A percentile compares a stretch with the other conserved stretches of the same genome.
phyloP scores from a whole-genome alignment of 129 eudicot species.

The Smallanthus sonchifolius region DNA sequence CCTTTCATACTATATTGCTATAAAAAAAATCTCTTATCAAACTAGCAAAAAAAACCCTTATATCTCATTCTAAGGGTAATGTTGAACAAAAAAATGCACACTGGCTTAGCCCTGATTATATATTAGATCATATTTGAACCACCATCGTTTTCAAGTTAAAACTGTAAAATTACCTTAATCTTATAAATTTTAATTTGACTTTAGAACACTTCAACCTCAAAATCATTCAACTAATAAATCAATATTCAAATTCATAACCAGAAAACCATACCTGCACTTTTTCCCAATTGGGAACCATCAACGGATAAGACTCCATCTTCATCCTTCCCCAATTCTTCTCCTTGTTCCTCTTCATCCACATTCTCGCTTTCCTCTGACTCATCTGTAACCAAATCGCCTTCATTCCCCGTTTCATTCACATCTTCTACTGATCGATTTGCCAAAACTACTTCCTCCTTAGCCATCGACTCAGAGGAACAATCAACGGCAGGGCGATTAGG shows the following conservation, averaged over 20 bases:
- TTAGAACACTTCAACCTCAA: neutral
- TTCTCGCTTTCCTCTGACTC: conserved; percentile 4
- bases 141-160: neutral
- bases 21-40: neutral
- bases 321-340: neutral
- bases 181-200: neutral
- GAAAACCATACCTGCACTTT: conserved; percentile 22
- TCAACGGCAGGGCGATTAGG: neutral
- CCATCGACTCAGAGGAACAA: neutral
- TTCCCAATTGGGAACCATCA: neutral
- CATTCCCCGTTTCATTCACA: conserved; percentile 1
- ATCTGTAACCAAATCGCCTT: conserved; percentile 2
- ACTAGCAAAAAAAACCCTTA: neutral
- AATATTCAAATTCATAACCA: neutral
- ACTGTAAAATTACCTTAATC: neutral
- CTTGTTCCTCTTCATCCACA: conserved; percentile 15
- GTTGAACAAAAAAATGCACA: neutral
- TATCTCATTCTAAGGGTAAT: neutral
- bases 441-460: neutral
- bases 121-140: neutral
- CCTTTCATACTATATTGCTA: neutral
- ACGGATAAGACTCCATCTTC: neutral
- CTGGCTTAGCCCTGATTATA: neutral
- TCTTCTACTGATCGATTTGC: conserved; percentile 2
- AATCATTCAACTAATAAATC: conserved; percentile 1